phyloP scores from a whole-genome alignment of 75 land plant species.

The Pinus albicaulis region DNA sequence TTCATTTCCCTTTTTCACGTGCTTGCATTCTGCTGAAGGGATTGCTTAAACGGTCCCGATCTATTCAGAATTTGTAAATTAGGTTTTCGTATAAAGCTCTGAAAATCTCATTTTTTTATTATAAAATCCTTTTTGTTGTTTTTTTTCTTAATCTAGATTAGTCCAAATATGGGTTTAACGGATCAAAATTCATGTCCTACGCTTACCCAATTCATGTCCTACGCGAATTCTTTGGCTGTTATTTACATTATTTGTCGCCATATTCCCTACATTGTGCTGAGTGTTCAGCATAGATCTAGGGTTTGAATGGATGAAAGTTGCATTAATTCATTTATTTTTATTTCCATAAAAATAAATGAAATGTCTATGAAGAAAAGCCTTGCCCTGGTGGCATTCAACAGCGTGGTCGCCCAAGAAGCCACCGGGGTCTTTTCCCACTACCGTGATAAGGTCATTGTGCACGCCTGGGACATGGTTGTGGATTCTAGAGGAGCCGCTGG shows the following conservation, averaged over 20 bases:
- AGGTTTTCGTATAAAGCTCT: no score
- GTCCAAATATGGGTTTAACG: no score
- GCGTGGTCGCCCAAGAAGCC: constrained; percentile 85
- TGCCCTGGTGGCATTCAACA: constrained; percentile 68
- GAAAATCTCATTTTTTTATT: no score
- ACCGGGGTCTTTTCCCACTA: constrained; percentile 67
- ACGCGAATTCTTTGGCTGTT: neutral
- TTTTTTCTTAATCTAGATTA: no score
- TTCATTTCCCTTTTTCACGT: no score
- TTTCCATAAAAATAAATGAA: constrained; percentile 87
- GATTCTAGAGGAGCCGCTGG: constrained; percentile 59
- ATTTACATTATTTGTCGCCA: neutral
- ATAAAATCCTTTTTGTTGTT: no score
- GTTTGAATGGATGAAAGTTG: constrained; percentile 92
- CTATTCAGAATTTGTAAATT: no score
- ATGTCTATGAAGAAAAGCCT: constrained; percentile 96
- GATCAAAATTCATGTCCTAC: no score
- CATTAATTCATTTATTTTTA: constrained; percentile 92
- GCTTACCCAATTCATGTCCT: neutral
- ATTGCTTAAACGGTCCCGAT: no score
- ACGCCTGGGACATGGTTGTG: constrained; percentile 62
- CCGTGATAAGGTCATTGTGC: constrained; percentile 73
- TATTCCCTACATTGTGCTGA: constrained; percentile 19
- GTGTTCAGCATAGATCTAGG: constrained; percentile 90
- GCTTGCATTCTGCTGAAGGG: no score